Evolutionary conservation across 2,329 filamentous ascomycete species (phyloP).

Genomic region (Pseudocercospora musae): DNA sequence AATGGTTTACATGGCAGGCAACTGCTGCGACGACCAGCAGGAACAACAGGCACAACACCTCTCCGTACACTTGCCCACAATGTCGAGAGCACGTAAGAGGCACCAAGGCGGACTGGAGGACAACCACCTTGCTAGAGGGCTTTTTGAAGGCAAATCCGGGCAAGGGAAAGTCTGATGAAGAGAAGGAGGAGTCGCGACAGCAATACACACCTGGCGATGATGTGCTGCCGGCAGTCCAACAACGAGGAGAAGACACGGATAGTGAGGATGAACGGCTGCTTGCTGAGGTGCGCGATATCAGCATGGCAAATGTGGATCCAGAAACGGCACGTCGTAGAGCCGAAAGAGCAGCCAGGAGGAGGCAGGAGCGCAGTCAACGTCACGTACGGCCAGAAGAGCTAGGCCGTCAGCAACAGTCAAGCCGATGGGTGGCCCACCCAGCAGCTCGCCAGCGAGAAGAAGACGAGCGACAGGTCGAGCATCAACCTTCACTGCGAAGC

Average conservation of each 20-base stretch:
- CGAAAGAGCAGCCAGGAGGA: slow-evolving; percentile 19
- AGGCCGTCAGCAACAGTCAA: slow-evolving; percentile 9
- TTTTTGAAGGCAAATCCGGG: slow-evolving; percentile 76
- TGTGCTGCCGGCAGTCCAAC: slow-evolving; percentile 67
- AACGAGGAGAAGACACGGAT: slow-evolving; percentile 24
- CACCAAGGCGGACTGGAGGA: slow-evolving; percentile 84
- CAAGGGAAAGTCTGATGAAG: slow-evolving; percentile 64
- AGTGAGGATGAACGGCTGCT: slow-evolving; percentile 65
- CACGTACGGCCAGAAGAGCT: slow-evolving; percentile 1
- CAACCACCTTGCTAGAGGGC: slow-evolving; percentile 87
- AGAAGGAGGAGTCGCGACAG: slow-evolving; percentile 71
- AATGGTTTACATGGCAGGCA: slow-evolving; percentile 87
- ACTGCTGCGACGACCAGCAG: slow-evolving; percentile 44
- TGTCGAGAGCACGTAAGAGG: slow-evolving; percentile 84
- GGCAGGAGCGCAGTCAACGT: slow-evolving; percentile 5
- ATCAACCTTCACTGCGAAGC: slow-evolving; percentile 84
- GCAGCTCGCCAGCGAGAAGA: slow-evolving; percentile 20
- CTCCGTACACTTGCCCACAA: slow-evolving; percentile 82
- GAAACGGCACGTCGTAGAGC: slow-evolving; percentile 27
- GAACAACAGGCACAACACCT: slow-evolving; percentile 34
- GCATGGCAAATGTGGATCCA: slow-evolving; percentile 61
- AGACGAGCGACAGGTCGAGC: slow-evolving; percentile 58
- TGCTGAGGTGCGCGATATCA: slow-evolving; percentile 69
- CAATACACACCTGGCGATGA: slow-evolving; percentile 80
- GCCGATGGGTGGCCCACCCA: slow-evolving; percentile 16